Conservation (phyloP, 305 asterid genomes). For the Striga hermonthica region DNA sequence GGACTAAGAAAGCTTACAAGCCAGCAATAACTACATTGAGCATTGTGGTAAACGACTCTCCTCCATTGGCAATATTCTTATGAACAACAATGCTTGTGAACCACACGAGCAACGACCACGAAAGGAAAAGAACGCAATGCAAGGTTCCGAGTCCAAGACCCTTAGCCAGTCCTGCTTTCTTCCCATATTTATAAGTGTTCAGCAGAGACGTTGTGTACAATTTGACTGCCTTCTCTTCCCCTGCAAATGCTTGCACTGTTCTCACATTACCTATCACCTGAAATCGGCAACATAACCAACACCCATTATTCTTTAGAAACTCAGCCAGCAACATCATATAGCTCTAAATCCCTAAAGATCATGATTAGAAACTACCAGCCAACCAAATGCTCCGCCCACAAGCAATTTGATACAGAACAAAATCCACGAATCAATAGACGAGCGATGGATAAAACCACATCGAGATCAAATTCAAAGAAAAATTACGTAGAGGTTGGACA, state of each 20-base stretch:
- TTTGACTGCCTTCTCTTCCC: slow-evolving; percentile 86
- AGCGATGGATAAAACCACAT: too few relatives aligned
- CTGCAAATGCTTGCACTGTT: slow-evolving; percentile 94
- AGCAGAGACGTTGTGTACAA: slow-evolving; percentile 55
- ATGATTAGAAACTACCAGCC: background rate
- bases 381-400: too few relatives aligned
- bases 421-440: too few relatives aligned
- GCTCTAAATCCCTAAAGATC: background rate
- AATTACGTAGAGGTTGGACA: background rate
- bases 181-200: slow-evolving; percentile 72
- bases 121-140: slow-evolving; percentile 86
- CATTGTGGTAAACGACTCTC: slow-evolving; percentile 95
- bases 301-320: too few relatives aligned
- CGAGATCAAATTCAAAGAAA: background rate
- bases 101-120: slow-evolving; percentile 99
- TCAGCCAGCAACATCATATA: too few relatives aligned
- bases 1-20: slow-evolving; percentile 52
- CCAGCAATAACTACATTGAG: slow-evolving; percentile 97
- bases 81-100: slow-evolving; percentile 90
- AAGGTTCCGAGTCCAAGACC: slow-evolving; percentile 90
- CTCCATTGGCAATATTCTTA: slow-evolving; percentile 84
- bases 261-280: slow-evolving; percentile 90
- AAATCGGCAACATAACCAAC: background rate
- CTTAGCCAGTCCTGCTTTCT: slow-evolving; percentile 87
- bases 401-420: background rate